Evolutionary conservation across 2,329 filamentous ascomycete species (phyloP).

Genomic region (Juglanconis sp.): DNA sequence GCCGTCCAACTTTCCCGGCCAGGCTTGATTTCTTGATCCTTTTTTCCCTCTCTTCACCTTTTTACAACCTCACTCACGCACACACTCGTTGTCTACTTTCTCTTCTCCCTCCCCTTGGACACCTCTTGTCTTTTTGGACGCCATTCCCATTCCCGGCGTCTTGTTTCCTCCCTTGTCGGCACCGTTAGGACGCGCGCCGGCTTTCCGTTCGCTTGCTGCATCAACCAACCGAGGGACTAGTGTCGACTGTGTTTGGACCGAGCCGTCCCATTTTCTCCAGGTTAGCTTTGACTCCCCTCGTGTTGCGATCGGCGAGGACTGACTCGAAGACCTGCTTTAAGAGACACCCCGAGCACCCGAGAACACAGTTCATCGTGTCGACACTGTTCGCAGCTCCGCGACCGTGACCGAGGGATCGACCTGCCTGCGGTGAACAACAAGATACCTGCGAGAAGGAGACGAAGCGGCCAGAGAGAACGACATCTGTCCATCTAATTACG

Average conservation of each 20-base stretch:
- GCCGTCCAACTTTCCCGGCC: slow-evolving; percentile 13
- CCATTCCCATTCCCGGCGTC: slow-evolving; percentile 15
- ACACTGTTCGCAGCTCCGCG: background rate
- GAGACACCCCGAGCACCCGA: background rate
- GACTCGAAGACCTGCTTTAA: background rate
- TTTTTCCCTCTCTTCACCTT: slow-evolving; percentile 10
- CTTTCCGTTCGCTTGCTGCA: slow-evolving; percentile 16
- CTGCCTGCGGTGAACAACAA: background rate
- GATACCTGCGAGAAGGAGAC: background rate
- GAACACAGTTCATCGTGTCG: background rate
- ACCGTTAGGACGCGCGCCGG: slow-evolving; percentile 14
- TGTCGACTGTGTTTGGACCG: slow-evolving; percentile 6
- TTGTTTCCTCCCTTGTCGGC: slow-evolving; percentile 15
- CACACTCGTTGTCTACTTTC: slow-evolving; percentile 21
- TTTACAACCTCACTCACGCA: slow-evolving; percentile 3
- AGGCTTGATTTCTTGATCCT: slow-evolving; percentile 7
- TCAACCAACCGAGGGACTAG: background rate
- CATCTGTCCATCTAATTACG: too few relatives aligned
- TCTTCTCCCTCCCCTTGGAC: slow-evolving; percentile 27
- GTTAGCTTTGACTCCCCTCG: background rate
- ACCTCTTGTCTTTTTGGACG: slow-evolving; percentile 23
- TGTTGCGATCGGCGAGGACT: background rate
- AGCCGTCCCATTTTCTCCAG: background rate
- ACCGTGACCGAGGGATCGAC: background rate
- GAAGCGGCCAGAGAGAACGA: background rate